Evolutionary conservation across 495 filamentous ascomycete species (phyloP).

Genomic region (Lophiostoma macrostomum): DNA sequence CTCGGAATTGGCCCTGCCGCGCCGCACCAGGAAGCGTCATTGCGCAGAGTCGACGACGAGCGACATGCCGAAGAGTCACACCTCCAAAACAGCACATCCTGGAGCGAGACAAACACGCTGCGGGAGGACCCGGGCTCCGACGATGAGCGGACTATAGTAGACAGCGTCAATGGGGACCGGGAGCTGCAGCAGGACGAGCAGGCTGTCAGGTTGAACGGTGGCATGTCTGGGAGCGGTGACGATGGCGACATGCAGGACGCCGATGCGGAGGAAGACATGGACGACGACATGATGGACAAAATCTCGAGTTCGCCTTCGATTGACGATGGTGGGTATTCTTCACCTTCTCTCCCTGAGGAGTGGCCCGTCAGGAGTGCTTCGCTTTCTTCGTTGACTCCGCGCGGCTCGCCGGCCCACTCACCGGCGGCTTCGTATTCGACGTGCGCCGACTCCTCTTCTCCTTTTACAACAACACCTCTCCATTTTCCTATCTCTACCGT

Average conservation of each 20-base stretch:
- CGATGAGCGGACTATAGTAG: conserved; percentile 32
- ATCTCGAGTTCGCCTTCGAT: conserved; percentile 98
- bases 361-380: conserved; percentile 38
- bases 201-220: conserved; percentile 30
- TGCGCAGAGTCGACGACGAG: conserved; percentile 77
- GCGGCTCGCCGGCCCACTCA: conserved; percentile 8
- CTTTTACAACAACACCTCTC: conserved; percentile 41
- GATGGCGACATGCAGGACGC: conserved; percentile 66
- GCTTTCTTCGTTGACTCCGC: conserved; percentile 38
- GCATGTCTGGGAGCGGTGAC: conserved; percentile 18
- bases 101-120: conserved; percentile 50
- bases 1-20: conserved; percentile 59
- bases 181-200: conserved; percentile 23
- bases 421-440: conserved; percentile 3
- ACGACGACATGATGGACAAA: conserved; percentile 92
- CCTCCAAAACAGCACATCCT: conserved; percentile 47
- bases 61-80: conserved; percentile 59
- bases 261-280: conserved; percentile 58
- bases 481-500: conserved; percentile 34
- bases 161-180: conserved; percentile 27
- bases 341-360: conserved; percentile 21
- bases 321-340: conserved; percentile 83
- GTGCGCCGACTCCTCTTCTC: conserved; percentile 38
- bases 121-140: conserved; percentile 42
- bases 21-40: conserved; percentile 79